These are phyloP conservation scores for Fusarium cicatricum DNA, from an alignment of 2,329 filamentous ascomycete genomes.

Conservation along the genomic window DNA sequence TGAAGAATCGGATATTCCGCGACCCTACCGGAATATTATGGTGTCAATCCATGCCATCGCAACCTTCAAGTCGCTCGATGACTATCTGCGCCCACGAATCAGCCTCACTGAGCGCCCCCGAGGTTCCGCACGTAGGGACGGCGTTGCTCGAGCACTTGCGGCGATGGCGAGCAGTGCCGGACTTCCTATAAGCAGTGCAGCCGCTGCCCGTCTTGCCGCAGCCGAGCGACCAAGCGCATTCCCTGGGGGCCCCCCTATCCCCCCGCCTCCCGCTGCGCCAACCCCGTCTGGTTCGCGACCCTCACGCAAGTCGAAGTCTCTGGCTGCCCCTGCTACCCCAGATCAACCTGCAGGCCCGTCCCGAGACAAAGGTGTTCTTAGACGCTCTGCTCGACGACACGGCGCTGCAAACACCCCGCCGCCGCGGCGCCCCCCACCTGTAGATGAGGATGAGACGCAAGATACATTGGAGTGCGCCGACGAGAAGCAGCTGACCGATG, in stretches of 20 bases:
- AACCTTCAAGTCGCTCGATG: slow-evolving; percentile 95
- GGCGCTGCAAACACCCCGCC: slow-evolving; percentile 61
- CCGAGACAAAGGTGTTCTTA: slow-evolving; percentile 65
- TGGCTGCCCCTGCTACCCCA: slow-evolving; percentile 55
- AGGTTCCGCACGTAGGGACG: slow-evolving; percentile 65
- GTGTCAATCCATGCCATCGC: slow-evolving; percentile 98
- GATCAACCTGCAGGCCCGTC: slow-evolving; percentile 58
- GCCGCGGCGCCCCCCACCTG: slow-evolving; percentile 60
- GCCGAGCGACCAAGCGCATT: slow-evolving; percentile 54
- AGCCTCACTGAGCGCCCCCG: slow-evolving; percentile 76
- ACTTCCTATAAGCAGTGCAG: slow-evolving; percentile 59
- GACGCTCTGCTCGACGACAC: slow-evolving; percentile 71
- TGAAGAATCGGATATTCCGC: slow-evolving; percentile 88
- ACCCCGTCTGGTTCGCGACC: slow-evolving; percentile 56
- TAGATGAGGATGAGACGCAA: slow-evolving; percentile 68
- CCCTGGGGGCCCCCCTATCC: slow-evolving; percentile 48
- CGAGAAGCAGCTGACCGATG: slow-evolving; percentile 81
- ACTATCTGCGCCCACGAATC: slow-evolving; percentile 92
- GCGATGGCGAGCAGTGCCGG: slow-evolving; percentile 78
- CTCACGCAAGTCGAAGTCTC: slow-evolving; percentile 57
- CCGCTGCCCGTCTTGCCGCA: slow-evolving; percentile 53
- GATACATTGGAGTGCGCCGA: slow-evolving; percentile 91
- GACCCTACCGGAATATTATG: slow-evolving; percentile 91
- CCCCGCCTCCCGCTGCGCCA: slow-evolving; percentile 49
- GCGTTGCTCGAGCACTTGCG: slow-evolving; percentile 74